Conservation (phyloP, 495 filamentous ascomycete genomes). For the Zalerion maritima region DNA sequence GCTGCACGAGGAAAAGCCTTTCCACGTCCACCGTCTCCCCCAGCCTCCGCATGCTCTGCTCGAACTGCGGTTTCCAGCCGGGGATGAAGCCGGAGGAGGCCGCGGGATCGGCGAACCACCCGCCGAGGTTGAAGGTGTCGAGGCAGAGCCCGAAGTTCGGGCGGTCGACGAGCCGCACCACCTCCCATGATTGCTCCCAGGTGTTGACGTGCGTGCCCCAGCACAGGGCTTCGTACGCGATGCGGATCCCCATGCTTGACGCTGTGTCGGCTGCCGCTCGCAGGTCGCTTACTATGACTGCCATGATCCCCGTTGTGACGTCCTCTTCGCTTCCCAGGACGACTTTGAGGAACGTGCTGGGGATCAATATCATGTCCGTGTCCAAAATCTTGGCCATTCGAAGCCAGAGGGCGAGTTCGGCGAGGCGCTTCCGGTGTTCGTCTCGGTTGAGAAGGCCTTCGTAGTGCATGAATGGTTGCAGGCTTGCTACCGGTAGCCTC, state of each 20-base stretch:
- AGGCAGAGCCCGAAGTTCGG: conserved; percentile 67
- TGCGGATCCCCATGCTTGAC: conserved; percentile 56
- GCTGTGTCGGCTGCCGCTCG: conserved; percentile 49
- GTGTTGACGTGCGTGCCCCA: conserved; percentile 61
- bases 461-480: conserved; percentile 71
- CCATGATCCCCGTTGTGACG: conserved; percentile 41
- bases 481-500: conserved; percentile 47
- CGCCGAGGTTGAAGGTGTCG: conserved; percentile 72
- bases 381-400: conserved; percentile 43
- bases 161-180: conserved; percentile 50
- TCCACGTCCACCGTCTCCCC: conserved; percentile 39
- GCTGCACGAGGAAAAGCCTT: conserved; percentile 70
- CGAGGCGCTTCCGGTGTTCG: conserved; percentile 40
- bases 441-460: conserved; percentile 55
- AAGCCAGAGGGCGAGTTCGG: conserved; percentile 58
- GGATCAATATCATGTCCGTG: conserved; percentile 61
- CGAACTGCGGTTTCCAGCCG: conserved; percentile 44
- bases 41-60: conserved; percentile 42
- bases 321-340: no score
- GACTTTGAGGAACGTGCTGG: conserved; percentile 60
- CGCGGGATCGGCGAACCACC: conserved; percentile 56
- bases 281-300: conserved; percentile 50
- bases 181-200: conserved; percentile 58
- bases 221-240: conserved; percentile 63
- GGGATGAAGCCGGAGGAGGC: conserved; percentile 33